Evolutionary conservation across 2,329 filamentous ascomycete genomes (phyloP), one percentile per base, ranked within the genome.

Genomic region (Kalmusia sp.): DNA sequence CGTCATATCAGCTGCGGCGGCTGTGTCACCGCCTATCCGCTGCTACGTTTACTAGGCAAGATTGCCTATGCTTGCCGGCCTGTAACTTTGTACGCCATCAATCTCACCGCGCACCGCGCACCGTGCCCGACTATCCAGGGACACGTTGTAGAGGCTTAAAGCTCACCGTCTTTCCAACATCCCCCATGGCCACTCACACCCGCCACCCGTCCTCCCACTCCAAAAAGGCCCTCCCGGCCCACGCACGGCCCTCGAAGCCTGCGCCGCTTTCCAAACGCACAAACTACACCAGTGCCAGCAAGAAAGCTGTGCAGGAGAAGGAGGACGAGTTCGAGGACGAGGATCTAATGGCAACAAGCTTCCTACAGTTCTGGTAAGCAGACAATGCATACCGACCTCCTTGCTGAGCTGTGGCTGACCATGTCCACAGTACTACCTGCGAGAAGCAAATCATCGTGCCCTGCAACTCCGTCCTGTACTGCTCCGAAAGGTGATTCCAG

Each of bases 361-460:
- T 83, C 59, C 61, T 81, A 58, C 79, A 83, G 56, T 83, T 77
- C 71, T 83, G 81, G 80, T 82, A 69, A 49, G 75, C 67, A 35
- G 55, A 33, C 25, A 27, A 24, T 33, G 50, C 51, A 33, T 33
- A 11, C 19, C 14, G 12, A 19, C 30, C 22, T n/a, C 5, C 8
- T 9, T 17, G 25, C 17, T 15, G 33, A 7, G 2, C 19, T 3
- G 22, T 14, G 34, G 46, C 46, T 49, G 25, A 49, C 46, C 12
- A n/a, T n/a, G 7, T 15, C 24, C 25, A 2, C 21, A 87, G 85
- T 73, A 82, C 85, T 58, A 86, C 82, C 66, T 88, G 85, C 71
- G 85, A 88, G 70, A 86, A 81, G 70, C 85, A 87, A 74, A 87
- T 88, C 63, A 80, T 84, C 48, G 80, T 82, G 27, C 85, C 85